Evolutionary conservation across 805 yeast species (phyloP).

Genomic region (Schwanniomyces yamadae): DNA sequence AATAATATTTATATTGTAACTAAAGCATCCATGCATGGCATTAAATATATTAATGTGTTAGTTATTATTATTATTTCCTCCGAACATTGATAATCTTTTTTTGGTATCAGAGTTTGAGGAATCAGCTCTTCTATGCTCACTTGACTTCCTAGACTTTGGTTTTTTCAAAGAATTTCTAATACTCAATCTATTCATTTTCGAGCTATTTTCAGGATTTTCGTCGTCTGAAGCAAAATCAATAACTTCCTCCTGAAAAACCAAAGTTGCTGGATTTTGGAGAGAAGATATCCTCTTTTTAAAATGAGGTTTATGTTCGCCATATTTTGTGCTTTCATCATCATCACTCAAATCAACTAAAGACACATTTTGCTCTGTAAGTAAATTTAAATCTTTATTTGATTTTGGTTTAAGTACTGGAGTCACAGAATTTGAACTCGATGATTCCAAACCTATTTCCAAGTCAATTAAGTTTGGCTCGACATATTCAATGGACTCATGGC

Average conservation of each 20-base stretch:
- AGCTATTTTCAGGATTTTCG: conserved; percentile 36
- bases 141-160: conserved; percentile 26
- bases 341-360: conserved; percentile 24
- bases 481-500: neutral
- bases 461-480: conserved; percentile 32
- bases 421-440: conserved; percentile 19
- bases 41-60: no score
- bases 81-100: no score
- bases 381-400: neutral
- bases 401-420: conserved; percentile 17
- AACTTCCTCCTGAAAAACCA: conserved; percentile 42
- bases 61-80: no score
- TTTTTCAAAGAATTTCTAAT: conserved; percentile 39
- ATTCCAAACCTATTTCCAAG: conserved; percentile 33
- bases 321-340: conserved; percentile 14
- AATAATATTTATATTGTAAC: no score
- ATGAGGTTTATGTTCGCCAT: conserved; percentile 19
- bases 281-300: conserved; percentile 34
- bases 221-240: conserved; percentile 48
- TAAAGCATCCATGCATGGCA: no score
- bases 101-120: conserved; percentile 18
- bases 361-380: conserved; percentile 4
- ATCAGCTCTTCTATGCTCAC: conserved; percentile 32
- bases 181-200: conserved; percentile 39
- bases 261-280: conserved; percentile 25